Percentiles rank a stretch among this genome's conserved stretches.
Conservation (phyloP, 2,329 filamentous ascomycete species). For the Magnaporthiopsis rhizophila region DNA sequence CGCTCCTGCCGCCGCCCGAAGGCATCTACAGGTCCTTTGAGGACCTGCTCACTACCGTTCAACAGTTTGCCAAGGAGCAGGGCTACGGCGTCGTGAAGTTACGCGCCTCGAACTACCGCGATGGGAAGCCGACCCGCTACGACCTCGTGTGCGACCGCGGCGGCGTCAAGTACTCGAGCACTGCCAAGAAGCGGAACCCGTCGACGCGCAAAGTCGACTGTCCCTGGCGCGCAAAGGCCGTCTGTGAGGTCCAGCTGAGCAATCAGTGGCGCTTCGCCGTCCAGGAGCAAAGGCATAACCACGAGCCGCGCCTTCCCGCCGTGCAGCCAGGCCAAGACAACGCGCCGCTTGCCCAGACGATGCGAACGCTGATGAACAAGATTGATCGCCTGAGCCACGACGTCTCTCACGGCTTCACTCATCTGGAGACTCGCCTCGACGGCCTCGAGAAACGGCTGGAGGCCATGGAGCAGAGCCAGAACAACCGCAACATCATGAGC, state of each 20-base stretch:
- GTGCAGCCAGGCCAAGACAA: constrained; percentile 48
- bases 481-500: constrained; percentile 19
- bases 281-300: constrained; percentile 53
- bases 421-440: constrained; percentile 42
- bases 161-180: constrained; percentile 57
- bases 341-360: constrained; percentile 47
- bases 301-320: constrained; percentile 48
- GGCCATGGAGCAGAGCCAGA: constrained; percentile 35
- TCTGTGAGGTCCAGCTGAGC: constrained; percentile 53
- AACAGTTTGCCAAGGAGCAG: constrained; percentile 53
- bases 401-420: constrained; percentile 41
- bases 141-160: constrained; percentile 56
- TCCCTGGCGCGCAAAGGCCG: constrained; percentile 55
- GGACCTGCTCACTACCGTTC: constrained; percentile 48
- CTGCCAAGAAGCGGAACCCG: constrained; percentile 56
- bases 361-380: constrained; percentile 51
- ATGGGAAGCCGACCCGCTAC: constrained; percentile 54
- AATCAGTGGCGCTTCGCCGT: constrained; percentile 59
- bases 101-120: constrained; percentile 54
- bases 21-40: constrained; percentile 53
- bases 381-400: constrained; percentile 52
- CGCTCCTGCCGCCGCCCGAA: constrained; percentile 47
- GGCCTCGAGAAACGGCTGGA: constrained; percentile 48
- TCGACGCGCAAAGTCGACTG: constrained; percentile 58
- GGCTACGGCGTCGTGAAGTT: constrained; percentile 57